Base-by-base conservation (phyloP, 352 stramenopile genomes). In the Phytophthora ohioensis region DNA sequence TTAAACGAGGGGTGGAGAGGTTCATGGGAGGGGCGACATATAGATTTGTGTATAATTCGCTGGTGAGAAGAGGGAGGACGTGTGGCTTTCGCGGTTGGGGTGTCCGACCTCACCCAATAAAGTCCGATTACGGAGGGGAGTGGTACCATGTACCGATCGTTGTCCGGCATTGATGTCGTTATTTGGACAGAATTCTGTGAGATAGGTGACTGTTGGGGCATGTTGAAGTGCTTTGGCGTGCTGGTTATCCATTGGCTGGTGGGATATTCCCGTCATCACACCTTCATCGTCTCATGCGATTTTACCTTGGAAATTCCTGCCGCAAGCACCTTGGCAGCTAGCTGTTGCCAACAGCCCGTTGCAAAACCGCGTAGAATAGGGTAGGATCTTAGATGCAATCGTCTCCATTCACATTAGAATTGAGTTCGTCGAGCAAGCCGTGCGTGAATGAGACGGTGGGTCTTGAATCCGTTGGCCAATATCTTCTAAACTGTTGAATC, bases 1-100 rank as follows among this genome's bases (percentile, higher is more conserved):
- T 73, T 70, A 69, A 75, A 71, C 60, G 47, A 69, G 66, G 45
- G 57, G 67, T 45, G 57, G 55, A 56, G 53, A 53, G 13, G 21
- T 21, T 43, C 27, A 3, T 7, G 43, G 72, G 69, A 64, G 63
- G 51, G 69, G 57, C 57, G 69, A 76, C 38, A 38, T 69, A 13
- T 62, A 31, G 15, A 4, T 69, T 74, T 69, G 51, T 60, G 41
- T 52, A 2, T 32, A 4, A 32, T 45, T 54, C 9, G 10, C 3
- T 17, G 15, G 8, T 21, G 9, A 58, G 21, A 36, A 2, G 17
- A 31, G 41, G 31, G 17, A 21, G 13, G n/a, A 48, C 56, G 32
- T 3, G 17, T 12, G 53, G 36, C 21, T 65, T 34, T 2, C 21
- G 10, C 42, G 17, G 59, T 49, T 12, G 49, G 41, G 5, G n/a